These are phyloP conservation scores for Triglochin maritima DNA, from an alignment of 106 monocot species.

Conservation along the genomic window DNA sequence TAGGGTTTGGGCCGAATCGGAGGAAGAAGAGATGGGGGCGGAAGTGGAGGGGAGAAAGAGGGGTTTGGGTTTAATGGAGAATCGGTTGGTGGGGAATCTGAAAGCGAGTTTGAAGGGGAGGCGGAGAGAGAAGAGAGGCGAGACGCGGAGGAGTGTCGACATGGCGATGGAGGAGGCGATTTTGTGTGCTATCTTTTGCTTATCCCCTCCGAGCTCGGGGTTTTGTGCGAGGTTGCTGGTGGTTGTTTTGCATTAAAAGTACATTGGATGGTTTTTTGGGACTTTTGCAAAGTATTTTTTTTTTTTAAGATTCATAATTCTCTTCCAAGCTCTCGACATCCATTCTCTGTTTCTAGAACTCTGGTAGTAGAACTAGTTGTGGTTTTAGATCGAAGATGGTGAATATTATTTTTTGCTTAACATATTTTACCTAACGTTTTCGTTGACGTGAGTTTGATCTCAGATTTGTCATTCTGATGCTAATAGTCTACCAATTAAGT, in stretches of 20 bases:
- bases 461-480: too few species aligned
- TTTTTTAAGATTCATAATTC: too few species aligned
- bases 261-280: neutral
- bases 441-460: too few species aligned
- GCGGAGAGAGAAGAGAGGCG: constrained; percentile 36
- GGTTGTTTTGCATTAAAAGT: neutral
- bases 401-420: too few species aligned
- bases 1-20: constrained; percentile 11
- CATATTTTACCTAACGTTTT: too few species aligned
- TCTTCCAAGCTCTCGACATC: too few species aligned
- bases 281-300: too few species aligned
- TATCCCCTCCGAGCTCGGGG: neutral
- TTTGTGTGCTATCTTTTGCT: neutral
- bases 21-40: constrained; percentile 6
- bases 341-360: too few species aligned
- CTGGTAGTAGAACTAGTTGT: too few species aligned
- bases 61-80: neutral
- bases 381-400: too few species aligned
- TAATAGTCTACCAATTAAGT: too few species aligned
- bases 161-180: constrained; percentile 3
- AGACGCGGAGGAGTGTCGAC: constrained; percentile 44
- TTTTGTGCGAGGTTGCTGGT: too few species aligned
- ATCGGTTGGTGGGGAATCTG: neutral
- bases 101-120: constrained; percentile 6
- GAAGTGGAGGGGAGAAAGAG: neutral